Base-by-base conservation (phyloP, 306 rosid species). In the Fragaria nilgerrensis region DNA sequence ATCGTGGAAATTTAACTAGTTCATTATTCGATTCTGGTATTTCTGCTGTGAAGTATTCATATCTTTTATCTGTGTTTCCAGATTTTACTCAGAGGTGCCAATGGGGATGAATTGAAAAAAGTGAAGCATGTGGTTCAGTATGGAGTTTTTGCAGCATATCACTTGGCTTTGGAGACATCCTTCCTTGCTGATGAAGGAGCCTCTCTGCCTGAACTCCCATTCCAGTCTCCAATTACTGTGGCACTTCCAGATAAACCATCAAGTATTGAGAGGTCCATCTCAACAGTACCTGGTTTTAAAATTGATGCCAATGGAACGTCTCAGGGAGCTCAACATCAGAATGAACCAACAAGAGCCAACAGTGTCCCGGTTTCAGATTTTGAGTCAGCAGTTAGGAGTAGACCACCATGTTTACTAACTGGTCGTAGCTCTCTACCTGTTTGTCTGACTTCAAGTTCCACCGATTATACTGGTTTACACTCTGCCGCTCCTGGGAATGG, bases 161-260 rank as follows among this genome's bases (percentile, higher is more conserved):
- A 96, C 82, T 91, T 96, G 86, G 98, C 97, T 77, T 25, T 96
- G 87, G 99, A 96, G 91, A 93, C 97, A 61, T 96, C 97, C 75
- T 96, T 96, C 85, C 99, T 96, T 77, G 99, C 99, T 49, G 98
- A 96, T 49, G 99, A 96, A 88, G 98, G 99, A 78, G 99, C 93
- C 73, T 85, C 96, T 72, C 72, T 96, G 79, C 99, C 99, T 32
- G 99, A 91, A 80, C 82, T 92, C 76, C 96, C 93, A 22, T 82
- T 91, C 59, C 86, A 87, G 80, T 84, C 94, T 82, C 90, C 89
- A 70, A 77, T 90, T 75, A 82, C 88, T n/a, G 95, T 92, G 83
- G 88, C 91, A 34, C 89, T 96, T 85, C 98, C 98, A 36, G 79
- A 90, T 79, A 91, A 82, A 65, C 48, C 91, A 44, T 86, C 86